Conservation (phyloP, 192 early-diverging fungal species). For the Coemansia umbellata region DNA sequence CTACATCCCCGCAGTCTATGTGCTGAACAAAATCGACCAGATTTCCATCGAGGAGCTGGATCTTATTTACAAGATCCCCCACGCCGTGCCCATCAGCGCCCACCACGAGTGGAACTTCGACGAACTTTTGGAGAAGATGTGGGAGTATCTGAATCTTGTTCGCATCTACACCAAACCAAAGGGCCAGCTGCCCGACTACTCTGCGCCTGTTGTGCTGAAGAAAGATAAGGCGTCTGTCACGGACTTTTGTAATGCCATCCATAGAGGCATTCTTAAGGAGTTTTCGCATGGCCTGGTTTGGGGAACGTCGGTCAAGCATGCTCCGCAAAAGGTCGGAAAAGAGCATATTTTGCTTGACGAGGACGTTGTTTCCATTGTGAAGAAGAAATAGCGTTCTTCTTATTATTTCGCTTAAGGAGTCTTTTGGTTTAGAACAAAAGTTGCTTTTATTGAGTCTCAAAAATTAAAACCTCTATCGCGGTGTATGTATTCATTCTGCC, state of each 20-base stretch:
- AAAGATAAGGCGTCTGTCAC: conserved; percentile 64
- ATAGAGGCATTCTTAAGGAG: conserved; percentile 87
- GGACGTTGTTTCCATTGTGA: conserved; percentile 93
- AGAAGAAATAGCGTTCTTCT: conserved; percentile 41
- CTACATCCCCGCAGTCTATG: conserved; percentile 95
- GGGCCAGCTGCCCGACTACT: conserved; percentile 93
- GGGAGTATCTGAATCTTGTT: conserved; percentile 72
- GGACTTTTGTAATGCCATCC: conserved; percentile 96
- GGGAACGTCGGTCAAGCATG: conserved; percentile 94
- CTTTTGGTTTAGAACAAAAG: too few species aligned
- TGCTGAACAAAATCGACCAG: conserved; percentile 98
- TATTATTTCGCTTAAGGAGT: too few species aligned
- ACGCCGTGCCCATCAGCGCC: conserved; percentile 79
- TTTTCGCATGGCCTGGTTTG: conserved; percentile 94
- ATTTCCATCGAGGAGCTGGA: conserved; percentile 95
- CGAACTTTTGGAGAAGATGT: conserved; percentile 83
- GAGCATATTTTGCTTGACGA: conserved; percentile 89
- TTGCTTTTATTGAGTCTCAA: too few species aligned
- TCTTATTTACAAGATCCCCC: conserved; percentile 95
- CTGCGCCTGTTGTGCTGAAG: conserved; percentile 85
- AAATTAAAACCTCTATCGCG: too few species aligned
- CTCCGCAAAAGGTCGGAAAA: conserved; percentile 96
- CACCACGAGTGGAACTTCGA: conserved; percentile 97
- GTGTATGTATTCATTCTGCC: neutral
- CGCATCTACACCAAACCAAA: conserved; percentile 92